Conservation (phyloP, 2,329 filamentous ascomycete species). For the Penicillium sp. region DNA sequence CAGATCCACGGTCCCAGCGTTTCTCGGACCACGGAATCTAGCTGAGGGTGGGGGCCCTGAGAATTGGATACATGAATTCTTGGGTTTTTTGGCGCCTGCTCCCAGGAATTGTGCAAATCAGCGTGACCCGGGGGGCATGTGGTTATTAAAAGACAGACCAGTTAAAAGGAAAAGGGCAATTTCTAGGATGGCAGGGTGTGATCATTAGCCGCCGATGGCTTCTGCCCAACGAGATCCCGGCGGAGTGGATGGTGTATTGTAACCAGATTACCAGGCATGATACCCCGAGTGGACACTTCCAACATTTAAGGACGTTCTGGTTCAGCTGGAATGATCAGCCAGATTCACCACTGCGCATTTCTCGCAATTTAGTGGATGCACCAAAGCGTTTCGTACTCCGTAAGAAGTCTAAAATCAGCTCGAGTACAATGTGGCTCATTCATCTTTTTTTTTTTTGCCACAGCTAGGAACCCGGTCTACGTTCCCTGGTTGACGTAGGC, state of each 20-base stretch:
- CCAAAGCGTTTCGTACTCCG: neutral
- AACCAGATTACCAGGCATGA: neutral
- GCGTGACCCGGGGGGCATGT: neutral
- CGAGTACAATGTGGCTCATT: neutral
- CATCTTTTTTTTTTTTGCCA: neutral
- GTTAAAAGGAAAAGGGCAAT: neutral
- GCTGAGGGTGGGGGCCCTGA: neutral
- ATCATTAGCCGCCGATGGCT: neutral
- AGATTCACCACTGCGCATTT: neutral
- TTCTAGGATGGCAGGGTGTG: neutral
- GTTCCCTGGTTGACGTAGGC: neutral
- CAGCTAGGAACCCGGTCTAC: conserved; percentile 4
- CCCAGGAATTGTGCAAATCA: neutral
- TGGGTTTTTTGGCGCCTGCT: neutral
- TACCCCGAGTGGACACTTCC: neutral
- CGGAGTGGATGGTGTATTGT: neutral
- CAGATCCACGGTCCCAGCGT: conserved; percentile 2
- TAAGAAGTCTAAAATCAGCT: neutral
- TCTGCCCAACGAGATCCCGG: conserved; percentile 9
- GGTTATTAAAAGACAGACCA: neutral
- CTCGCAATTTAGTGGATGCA: neutral
- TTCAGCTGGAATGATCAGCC: neutral
- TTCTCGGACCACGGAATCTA: neutral
- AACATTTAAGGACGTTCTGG: neutral
- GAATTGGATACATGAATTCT: neutral